These are phyloP conservation scores for Hirsutella rhossiliensis DNA, from an alignment of 2,329 filamentous ascomycete genomes.

Conservation along the genomic window DNA sequence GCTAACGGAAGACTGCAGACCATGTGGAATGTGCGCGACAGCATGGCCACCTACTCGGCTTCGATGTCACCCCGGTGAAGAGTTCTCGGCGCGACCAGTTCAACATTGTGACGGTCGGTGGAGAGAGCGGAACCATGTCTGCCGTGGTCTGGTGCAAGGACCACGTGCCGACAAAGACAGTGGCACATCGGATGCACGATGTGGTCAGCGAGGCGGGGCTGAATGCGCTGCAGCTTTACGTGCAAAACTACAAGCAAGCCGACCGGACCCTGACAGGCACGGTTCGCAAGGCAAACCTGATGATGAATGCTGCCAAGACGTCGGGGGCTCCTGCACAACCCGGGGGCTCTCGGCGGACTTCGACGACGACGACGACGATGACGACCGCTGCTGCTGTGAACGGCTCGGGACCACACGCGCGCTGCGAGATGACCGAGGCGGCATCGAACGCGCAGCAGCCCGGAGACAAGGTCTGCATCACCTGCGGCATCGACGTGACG, in stretches of 20 bases:
- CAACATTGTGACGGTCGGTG: constrained; percentile 67
- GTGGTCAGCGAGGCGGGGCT: constrained; percentile 56
- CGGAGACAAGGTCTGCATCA: constrained; percentile 46
- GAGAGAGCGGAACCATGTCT: constrained; percentile 72
- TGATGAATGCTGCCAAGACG: constrained; percentile 50
- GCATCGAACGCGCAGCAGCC: constrained; percentile 19
- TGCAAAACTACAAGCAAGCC: constrained; percentile 86
- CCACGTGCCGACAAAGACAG: constrained; percentile 60
- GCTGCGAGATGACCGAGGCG: constrained; percentile 13
- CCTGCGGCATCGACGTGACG: constrained; percentile 57
- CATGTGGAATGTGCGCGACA: constrained; percentile 88
- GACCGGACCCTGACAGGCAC: constrained; percentile 85
- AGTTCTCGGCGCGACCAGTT: constrained; percentile 72
- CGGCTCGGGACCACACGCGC: constrained; percentile 8
- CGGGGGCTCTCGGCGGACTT: constrained; percentile 39
- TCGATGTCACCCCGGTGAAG: constrained; percentile 85
- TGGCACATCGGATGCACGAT: constrained; percentile 71
- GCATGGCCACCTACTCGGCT: constrained; percentile 71
- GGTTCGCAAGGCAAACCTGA: constrained; percentile 78
- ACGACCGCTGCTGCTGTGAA: constrained; percentile 14
- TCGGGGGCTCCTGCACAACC: constrained; percentile 18
- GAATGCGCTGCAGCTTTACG: constrained; percentile 77
- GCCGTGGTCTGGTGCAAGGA: constrained; percentile 87
- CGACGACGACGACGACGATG: constrained; percentile 32
- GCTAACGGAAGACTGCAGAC: constrained; percentile 7